A percentile compares a stretch with the other conserved stretches of the same genome.
Evolutionary conservation across 1,284 basidiomycete genomes (phyloP).

Genomic region (Cryptococcus wingfieldii): DNA sequence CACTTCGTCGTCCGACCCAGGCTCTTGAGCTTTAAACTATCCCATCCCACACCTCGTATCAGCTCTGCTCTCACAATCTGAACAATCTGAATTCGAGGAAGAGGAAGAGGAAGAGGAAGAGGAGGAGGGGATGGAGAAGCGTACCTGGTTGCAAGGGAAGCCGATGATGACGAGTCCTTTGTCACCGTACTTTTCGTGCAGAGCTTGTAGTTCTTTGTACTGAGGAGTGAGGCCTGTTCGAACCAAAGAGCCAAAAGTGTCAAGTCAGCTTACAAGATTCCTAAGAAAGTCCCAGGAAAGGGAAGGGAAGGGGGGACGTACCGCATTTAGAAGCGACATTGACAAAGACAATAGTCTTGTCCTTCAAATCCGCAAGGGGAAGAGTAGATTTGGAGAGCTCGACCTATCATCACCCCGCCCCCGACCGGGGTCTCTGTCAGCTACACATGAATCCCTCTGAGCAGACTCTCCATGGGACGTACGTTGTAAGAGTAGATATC

Average conservation of each 20-base stretch:
- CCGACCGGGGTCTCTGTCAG: neutral
- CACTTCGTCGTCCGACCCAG: slow-evolving; percentile 66
- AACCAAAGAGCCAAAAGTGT: neutral
- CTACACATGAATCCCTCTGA: neutral
- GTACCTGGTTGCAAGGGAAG: slow-evolving; percentile 87
- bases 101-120: neutral
- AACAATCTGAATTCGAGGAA: neutral
- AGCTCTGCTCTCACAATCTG: neutral
- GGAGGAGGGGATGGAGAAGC: slow-evolving; percentile 10
- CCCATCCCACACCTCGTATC: no score
- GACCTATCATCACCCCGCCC: slow-evolving; percentile 24
- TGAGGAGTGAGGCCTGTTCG: slow-evolving; percentile 73
- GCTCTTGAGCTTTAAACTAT: slow-evolving; percentile 62
- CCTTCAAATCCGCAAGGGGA: slow-evolving; percentile 39
- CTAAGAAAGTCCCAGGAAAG: no score
- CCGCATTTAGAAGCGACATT: slow-evolving; percentile 49
- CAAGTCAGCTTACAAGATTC: neutral
- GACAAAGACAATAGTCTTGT: slow-evolving; percentile 47
- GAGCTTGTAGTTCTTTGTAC: slow-evolving; percentile 75
- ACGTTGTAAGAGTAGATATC: slow-evolving; percentile 45
- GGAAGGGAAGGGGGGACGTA: slow-evolving; percentile 4
- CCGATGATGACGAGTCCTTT: slow-evolving; percentile 73
- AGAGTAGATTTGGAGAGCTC: slow-evolving; percentile 36
- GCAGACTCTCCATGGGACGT: neutral
- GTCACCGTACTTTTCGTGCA: slow-evolving; percentile 80